A percentile compares a stretch with the other conserved stretches of the same genome.
Conservation (phyloP, 805 yeast genomes). For the Teunomyces aglyptinius region DNA sequence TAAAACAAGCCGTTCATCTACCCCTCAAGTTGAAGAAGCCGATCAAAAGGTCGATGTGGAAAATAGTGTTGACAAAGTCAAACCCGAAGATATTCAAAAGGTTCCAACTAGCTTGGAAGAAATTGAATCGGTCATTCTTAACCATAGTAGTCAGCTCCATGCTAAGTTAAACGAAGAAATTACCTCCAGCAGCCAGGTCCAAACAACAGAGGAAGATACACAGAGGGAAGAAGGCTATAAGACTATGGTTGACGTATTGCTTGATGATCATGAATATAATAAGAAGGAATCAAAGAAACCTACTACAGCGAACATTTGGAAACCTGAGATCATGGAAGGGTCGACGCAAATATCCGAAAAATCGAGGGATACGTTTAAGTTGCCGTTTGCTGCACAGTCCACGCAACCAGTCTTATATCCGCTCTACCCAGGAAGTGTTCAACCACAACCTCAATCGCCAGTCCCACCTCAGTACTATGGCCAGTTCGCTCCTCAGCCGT, state of each 20-base stretch:
- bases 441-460: not conserved
- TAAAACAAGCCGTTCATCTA: not conserved
- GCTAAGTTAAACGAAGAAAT: constrained; percentile 5
- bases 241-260: constrained; percentile 19
- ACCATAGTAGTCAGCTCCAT: constrained; percentile 29
- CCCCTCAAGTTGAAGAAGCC: not conserved
- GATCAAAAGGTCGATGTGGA: not conserved
- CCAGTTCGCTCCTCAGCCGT: constrained; percentile 2
- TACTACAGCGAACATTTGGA: not conserved
- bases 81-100: not conserved
- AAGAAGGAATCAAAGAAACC: not conserved
- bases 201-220: not conserved
- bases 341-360: not conserved
- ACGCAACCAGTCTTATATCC: not conserved
- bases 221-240: constrained; percentile 13
- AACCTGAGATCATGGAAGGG: not conserved
- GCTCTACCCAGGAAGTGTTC: not conserved
- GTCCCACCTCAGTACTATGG: not conserved
- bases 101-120: constrained; percentile 32
- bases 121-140: constrained; percentile 34
- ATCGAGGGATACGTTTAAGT: not conserved
- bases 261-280: constrained; percentile 6
- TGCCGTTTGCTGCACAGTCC: not conserved
- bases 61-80: constrained; percentile 3
- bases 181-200: not conserved